These are phyloP conservation scores for Aristolochia fimbriata DNA, from an alignment of 164 flowering plant species.

Conservation along the genomic window DNA sequence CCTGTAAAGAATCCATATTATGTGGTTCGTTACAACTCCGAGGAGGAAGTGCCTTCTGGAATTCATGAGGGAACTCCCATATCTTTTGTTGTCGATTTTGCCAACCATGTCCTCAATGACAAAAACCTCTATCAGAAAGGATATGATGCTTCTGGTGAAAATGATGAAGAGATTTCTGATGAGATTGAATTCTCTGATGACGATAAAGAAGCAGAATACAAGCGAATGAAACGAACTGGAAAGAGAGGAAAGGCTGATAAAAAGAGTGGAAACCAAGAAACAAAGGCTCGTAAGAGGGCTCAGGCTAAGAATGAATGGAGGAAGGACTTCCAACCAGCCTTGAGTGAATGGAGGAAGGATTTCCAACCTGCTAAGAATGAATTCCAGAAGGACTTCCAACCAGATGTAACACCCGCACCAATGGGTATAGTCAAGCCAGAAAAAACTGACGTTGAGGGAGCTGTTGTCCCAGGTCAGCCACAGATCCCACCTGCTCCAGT, in stretches of 20 bases:
- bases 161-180: conserved; percentile 81
- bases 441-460: not conserved
- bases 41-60: conserved; percentile 63
- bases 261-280: conserved; percentile 28
- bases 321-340: conserved; percentile 15
- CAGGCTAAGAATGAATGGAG: conserved; percentile 18
- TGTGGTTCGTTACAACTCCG: conserved; percentile 73
- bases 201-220: conserved; percentile 90
- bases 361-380: conserved; percentile 12
- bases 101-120: conserved; percentile 58
- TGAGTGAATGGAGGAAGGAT: no score
- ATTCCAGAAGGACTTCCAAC: conserved; percentile 15
- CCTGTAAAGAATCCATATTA: conserved; percentile 92
- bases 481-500: conserved; percentile 10
- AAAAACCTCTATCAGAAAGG: conserved; percentile 70
- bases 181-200: conserved; percentile 89
- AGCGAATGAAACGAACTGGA: conserved; percentile 36
- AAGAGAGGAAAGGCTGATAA: conserved; percentile 47
- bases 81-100: conserved; percentile 83
- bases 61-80: conserved; percentile 45
- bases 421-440: conserved; percentile 1
- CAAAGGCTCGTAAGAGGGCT: conserved; percentile 23
- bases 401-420: conserved; percentile 7
- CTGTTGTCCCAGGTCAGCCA: conserved; percentile 10
- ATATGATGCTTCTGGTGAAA: conserved; percentile 86